Evolutionary conservation across 257 asterid species (phyloP).

Genomic region (Prunella vulgaris): DNA sequence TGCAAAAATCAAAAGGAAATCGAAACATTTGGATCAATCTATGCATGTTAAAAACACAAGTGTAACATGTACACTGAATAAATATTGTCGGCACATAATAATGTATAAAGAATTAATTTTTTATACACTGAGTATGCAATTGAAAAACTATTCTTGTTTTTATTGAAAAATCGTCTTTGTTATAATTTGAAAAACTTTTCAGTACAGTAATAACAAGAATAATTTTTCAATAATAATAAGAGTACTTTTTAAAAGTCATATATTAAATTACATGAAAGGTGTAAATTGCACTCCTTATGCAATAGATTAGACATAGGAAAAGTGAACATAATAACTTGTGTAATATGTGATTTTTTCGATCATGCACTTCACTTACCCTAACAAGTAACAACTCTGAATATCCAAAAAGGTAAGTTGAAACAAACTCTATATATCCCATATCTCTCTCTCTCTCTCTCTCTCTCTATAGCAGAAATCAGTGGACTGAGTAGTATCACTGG

Average conservation of each 20-base stretch:
- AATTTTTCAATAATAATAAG: no score
- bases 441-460: background rate
- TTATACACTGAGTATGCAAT: no score
- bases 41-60: background rate
- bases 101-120: no score
- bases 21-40: background rate
- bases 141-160: no score
- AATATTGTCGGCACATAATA: background rate
- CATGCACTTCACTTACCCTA: background rate
- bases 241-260: no score
- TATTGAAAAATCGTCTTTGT: no score
- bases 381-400: background rate
- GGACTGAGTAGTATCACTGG: background rate
- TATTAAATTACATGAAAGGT: background rate
- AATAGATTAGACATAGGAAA: background rate
- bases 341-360: background rate
- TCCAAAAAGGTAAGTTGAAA: background rate
- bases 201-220: no score
- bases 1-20: background rate
- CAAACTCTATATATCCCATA: conserved; percentile 14
- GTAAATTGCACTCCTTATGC: background rate
- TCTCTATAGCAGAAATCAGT: background rate
- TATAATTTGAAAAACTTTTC: no score
- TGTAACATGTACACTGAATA: background rate
- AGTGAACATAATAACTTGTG: background rate